Evolutionary conservation across 176 grass and related monocot genomes (phyloP).

Genomic region (Hsuehochloa calcarea): DNA sequence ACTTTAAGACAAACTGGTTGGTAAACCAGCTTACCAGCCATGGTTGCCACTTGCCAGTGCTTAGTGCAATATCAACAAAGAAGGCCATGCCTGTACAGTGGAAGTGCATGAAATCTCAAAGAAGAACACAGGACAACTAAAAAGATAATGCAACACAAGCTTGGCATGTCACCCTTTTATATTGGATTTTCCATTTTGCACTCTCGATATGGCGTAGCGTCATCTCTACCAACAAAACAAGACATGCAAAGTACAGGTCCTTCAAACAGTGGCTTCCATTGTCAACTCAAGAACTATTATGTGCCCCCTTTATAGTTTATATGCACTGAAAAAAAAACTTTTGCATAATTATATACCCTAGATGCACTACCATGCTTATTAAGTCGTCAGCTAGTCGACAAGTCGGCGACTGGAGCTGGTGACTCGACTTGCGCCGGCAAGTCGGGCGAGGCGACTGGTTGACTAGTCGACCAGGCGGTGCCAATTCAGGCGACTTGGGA

Average conservation of each 20-base stretch:
- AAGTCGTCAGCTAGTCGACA: too few species aligned
- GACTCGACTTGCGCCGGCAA: accelerated
- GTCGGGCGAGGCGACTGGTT: accelerated
- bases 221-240: slow-evolving; percentile 21
- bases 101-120: not conserved
- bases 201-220: not conserved
- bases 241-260: not conserved
- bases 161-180: not conserved
- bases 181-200: not conserved
- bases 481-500: too few species aligned
- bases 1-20: not conserved
- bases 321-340: not conserved
- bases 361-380: not conserved
- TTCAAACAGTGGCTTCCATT: not conserved
- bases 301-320: not conserved
- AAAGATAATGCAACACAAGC: not conserved
- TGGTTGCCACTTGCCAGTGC: not conserved
- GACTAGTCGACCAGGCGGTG: too few species aligned
- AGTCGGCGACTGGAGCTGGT: too few species aligned
- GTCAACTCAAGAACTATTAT: not conserved
- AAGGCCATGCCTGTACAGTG: not conserved
- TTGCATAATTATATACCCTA: not conserved
- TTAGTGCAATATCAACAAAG: not conserved
- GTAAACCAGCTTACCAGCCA: not conserved
- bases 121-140: not conserved